A percentile compares a stretch with the other conserved stretches of the same genome.
phyloP scores from a whole-genome alignment of 208 protist species.

The Porcisia deanei region DNA sequence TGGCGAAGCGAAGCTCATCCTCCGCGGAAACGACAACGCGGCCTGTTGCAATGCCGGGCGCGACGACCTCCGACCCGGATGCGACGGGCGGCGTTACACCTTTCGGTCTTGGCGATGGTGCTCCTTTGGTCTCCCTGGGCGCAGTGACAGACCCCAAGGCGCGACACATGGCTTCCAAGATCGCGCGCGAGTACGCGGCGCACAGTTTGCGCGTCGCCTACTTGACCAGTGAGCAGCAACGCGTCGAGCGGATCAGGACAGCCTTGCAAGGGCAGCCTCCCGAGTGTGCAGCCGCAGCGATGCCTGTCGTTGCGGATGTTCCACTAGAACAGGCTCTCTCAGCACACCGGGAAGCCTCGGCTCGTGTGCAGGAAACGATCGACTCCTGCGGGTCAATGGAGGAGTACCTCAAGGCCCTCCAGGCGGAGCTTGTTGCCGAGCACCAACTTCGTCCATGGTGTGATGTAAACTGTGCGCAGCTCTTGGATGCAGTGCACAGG shows the following conservation, averaged over 20 bases:
- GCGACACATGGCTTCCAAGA: conserved; percentile 4
- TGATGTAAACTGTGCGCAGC: conserved; percentile 24
- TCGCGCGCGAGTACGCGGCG: conserved; percentile 31
- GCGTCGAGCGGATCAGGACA: conserved; percentile 7
- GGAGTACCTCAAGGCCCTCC: conserved; percentile 42
- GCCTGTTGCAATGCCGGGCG: background rate
- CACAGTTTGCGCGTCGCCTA: conserved; percentile 22
- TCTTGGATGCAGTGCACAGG: conserved; percentile 9
- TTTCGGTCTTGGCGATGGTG: background rate
- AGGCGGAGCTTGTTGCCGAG: conserved; percentile 29
- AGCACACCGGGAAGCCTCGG: conserved; percentile 10
- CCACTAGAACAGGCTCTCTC: conserved; percentile 22
- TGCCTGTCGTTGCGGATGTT: background rate
- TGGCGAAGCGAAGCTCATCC: background rate
- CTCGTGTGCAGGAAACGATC: conserved; percentile 17
- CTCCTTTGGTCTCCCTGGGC: conserved; percentile 9
- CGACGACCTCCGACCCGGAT: background rate
- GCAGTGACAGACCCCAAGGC: conserved; percentile 24
- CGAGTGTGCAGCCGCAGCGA: background rate
- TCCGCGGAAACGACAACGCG: background rate
- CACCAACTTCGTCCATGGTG: conserved; percentile 36
- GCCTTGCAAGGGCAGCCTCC: background rate
- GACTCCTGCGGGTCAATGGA: conserved; percentile 11
- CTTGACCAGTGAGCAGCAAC: conserved; percentile 21
- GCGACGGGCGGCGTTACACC: background rate